phyloP scores from a whole-genome alignment of 2,329 filamentous ascomycete species.

The Pyricularia pennisetigena region DNA sequence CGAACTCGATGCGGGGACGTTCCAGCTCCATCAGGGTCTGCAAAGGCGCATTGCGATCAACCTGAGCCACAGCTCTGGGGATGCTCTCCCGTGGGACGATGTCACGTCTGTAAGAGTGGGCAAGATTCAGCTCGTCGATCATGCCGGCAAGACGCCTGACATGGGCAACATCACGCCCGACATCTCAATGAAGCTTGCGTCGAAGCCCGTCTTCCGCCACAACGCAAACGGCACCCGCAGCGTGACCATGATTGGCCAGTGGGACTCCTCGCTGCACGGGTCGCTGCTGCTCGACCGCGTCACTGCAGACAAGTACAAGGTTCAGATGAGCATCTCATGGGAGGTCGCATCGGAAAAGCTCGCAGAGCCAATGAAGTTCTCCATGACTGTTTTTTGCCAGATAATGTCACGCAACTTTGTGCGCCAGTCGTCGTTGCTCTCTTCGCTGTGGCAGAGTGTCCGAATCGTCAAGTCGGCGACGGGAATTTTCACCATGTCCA shows the following conservation, averaged over 20 bases:
- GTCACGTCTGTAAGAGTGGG: conserved; percentile 69
- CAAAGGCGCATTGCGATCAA: conserved; percentile 82
- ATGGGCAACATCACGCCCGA: conserved; percentile 63
- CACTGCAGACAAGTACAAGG: conserved; percentile 84
- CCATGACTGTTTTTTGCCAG: conserved; percentile 70
- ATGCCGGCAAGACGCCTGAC: conserved; percentile 75
- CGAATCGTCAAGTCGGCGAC: conserved; percentile 81
- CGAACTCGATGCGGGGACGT: conserved; percentile 79
- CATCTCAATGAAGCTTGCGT: conserved; percentile 66
- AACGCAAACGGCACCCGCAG: conserved; percentile 87
- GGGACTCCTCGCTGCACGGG: conserved; percentile 90
- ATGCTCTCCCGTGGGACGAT: conserved; percentile 81
- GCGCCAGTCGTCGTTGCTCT: conserved; percentile 78
- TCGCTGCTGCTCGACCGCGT: conserved; percentile 90
- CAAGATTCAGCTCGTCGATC: conserved; percentile 73
- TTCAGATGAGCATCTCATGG: conserved; percentile 82
- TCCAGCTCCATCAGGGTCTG: conserved; percentile 89
- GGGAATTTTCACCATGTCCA: conserved; percentile 74
- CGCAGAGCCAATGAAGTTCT: conserved; percentile 81
- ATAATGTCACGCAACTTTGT: conserved; percentile 77
- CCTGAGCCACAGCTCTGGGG: conserved; percentile 84
- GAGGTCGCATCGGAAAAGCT: conserved; percentile 76
- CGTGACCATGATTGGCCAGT: conserved; percentile 81
- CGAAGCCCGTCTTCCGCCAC: conserved; percentile 68
- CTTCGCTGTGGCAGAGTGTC: conserved; percentile 74